Base-by-base conservation (phyloP, 257 asterid species). In the Coffea eugenioides region DNA sequence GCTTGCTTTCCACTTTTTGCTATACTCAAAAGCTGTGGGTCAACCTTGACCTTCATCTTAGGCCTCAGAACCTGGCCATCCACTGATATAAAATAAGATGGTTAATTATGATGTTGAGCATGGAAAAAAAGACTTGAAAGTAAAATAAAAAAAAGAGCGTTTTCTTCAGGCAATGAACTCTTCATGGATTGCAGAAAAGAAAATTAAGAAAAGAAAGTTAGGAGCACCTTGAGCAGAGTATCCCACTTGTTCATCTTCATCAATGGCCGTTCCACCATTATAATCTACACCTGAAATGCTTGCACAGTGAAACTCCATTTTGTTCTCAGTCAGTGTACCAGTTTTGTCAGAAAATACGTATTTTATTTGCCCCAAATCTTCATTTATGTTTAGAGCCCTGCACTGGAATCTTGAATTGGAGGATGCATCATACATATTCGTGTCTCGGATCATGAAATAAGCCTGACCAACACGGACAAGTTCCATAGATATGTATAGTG, bases 381-480 rank as follows among this genome's bases (percentile, higher is more conserved):
- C 99, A 83, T 96, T 96, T 85, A 96, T 96, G 82, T 94, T 96
- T 88, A 96, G 88, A 15, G 99, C 97, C 88, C 99, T 87, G 78
- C 99, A 94, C 83, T 94, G 99, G 84, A 96, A 96, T 77, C 97
- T 92, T 4, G 98, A 82, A 62, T 96, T 96, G 52, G 98, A 83
- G 59, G 92, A 75, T 74, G 87, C 83, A 68, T 96, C 99, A 31
- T 79, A 81, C 98, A 96, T 91, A 75, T 85, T 77, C 27, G 83
- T 39, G 83, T 96, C 98, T 57, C 89, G 85, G 81, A 94, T 90
- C 99, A 96, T 96, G 79, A 92, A 94, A 85, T 88, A 96, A 77
- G 99, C 98, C 90, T 96, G 99, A 74, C 99, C 99, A 74, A 94
- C 92, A 73, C 99, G 98, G 78, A 96, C 99, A 83, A 96, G 97